Evolutionary conservation across 257 asterid genomes (phyloP), one percentile per base, ranked within the genome.

Genomic region (Penstemon barbatus): DNA sequence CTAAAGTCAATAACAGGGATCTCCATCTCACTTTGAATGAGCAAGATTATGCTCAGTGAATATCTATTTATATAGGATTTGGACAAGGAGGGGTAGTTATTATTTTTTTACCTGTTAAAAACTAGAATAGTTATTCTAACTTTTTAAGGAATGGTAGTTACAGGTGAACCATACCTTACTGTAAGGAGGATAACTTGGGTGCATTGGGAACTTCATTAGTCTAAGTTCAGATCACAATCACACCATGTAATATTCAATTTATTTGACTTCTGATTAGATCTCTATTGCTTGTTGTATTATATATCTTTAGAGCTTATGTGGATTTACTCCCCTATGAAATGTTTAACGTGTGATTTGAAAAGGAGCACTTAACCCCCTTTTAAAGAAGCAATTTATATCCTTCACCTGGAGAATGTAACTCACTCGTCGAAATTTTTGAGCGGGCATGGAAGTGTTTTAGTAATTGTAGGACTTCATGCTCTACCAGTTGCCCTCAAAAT

Each of bases 1-100:
- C 77, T 77, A 65, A 89, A 84, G 76, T 91, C 85, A 5, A 91
- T 89, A 79, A 89, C 95, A 2, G 97, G 97, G 67, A 89, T 87
- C 60, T 85, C 97, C 97, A 89, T 88, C 68, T 79, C 68, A 43
- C 43, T 57, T 36, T 37, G 76, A 52, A 69, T 77, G 83, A 65
- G 70, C 63, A 55, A 53, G 72, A n/a, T 37, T 8, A 48, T 67
- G 59, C 42, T 74, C 53, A 63, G 55, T 45, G 70, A 61, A 48
- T 25, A 25, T 25, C 10, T 87, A 78, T 89, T 73, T 87, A 90
- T 85, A 83, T 65, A 68, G 64, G 87, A 79, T 70, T 55, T 50
- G 45, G 62, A 68, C 12, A 55, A 33, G 37, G 33, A 50, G 13
- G 38, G 8, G 18, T 15, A 15, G 18, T 15, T 15, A 15, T 15